These are phyloP conservation scores for Elsinoe perseae DNA, from an alignment of 2,329 filamentous ascomycete species.

Conservation along the genomic window DNA sequence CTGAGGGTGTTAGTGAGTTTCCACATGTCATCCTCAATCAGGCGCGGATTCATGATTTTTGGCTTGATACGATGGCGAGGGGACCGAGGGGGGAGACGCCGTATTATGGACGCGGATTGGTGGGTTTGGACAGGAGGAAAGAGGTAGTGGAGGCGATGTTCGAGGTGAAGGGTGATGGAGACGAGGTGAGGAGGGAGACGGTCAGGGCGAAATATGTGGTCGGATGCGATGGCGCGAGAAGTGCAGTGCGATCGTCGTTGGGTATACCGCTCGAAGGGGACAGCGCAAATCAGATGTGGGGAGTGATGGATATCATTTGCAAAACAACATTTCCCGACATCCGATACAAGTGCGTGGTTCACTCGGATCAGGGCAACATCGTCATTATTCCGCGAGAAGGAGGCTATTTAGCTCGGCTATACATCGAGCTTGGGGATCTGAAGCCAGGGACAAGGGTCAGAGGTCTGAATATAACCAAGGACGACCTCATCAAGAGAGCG, in stretches of 20 bases:
- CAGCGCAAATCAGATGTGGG: constrained; percentile 20
- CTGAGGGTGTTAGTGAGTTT: constrained; percentile 35
- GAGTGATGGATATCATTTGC: constrained; percentile 19
- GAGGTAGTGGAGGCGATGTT: constrained; percentile 13
- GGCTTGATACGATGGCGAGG: constrained; percentile 16
- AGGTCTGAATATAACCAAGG: constrained; percentile 15
- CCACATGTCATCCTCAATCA: constrained; percentile 63
- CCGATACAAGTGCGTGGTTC: constrained; percentile 35
- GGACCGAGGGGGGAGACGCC: constrained; percentile 14
- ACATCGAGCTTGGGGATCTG: constrained; percentile 30
- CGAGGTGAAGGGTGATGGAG: constrained; percentile 16
- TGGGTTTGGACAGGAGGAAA: constrained; percentile 3
- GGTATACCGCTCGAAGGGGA: constrained; percentile 21
- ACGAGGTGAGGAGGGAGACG: constrained; percentile 18
- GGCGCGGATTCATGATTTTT: constrained; percentile 33
- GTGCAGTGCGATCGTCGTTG: constrained; percentile 18
- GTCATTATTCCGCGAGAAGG: constrained; percentile 61
- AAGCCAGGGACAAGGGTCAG: constrained; percentile 12
- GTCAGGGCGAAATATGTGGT: constrained; percentile 22
- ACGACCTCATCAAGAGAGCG: constrained; percentile 15
- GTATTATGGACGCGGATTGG: constrained; percentile 13
- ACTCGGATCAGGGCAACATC: constrained; percentile 63
- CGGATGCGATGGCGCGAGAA: constrained; percentile 22
- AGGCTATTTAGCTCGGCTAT: constrained; percentile 28
- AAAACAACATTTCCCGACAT: constrained; percentile 44